Evolutionary conservation across 2,329 filamentous ascomycete genomes (phyloP), one percentile per base, ranked within the genome.

Genomic region (Pseudogymnoascus sp.): DNA sequence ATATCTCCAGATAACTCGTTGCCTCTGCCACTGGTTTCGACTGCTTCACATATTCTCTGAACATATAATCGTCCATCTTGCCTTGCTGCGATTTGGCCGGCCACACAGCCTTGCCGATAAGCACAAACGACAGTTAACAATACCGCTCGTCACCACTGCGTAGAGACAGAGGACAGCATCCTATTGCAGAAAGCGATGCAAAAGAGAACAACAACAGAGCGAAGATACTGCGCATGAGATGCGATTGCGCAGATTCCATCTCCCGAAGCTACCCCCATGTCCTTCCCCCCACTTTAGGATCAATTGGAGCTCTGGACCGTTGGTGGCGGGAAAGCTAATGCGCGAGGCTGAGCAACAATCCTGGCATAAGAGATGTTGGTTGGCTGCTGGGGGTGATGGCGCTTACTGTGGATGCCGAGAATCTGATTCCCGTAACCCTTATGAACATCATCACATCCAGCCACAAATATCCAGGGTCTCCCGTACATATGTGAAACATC

Each of bases 21-120:
- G 64, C 59, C 42, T 72, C 71, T 0, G 42, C 12, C 3, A 72
- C 69, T 42, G 59, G 55, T 61, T 45, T 67, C 62, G 70, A 71
- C 9, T 65, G 55, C 6, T 65, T 64, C 42, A 73, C 71, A 61
- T 72, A 69, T 36, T 63, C 58, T 42, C 69, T 64, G 59, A 73
- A 73, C 68, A 73, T 69, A 65, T 73, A 73, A 65, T 72, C 69
- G 62, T 73, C 72, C 72, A 73, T 73, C 33, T 59, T 39, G 58
- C 5, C 15, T 35, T 21, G 9, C 9, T 10, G 48, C 8, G 29
- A 18, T 13, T 21, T 33, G 15, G 48, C 29, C 13, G 10, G n/a
- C 5, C 15, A 13, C n/a, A 35, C 48, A 55, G 48, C 48, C 48
- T 55, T 33, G 48, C 15, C 7, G 48, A 21, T 35, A 21, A 13